Percentiles rank a stretch among this genome's conserved stretches.
Evolutionary conservation across 129 eudicot species (phyloP).

Genomic region (Lactuca saligna): DNA sequence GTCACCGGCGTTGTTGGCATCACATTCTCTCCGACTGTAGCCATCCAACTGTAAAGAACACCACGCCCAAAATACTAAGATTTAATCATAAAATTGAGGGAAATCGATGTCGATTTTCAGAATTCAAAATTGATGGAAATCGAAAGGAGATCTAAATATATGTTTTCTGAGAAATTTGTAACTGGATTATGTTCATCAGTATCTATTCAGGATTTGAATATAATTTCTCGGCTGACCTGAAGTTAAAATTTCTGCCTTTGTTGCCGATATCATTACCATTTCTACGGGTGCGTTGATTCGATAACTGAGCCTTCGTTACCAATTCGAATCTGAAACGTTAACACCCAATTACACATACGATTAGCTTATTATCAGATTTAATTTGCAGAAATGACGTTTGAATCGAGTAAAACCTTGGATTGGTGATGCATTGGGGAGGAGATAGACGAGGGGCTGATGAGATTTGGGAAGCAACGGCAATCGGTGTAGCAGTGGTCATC

Average conservation of each 20-base stretch:
- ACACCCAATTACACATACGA: background rate
- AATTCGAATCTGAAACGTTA: slow-evolving; percentile 12
- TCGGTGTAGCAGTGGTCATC: slow-evolving; percentile 9
- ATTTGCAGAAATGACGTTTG: background rate
- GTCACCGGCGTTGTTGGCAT: slow-evolving; percentile 41
- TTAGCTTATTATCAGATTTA: background rate
- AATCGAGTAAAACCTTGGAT: slow-evolving; percentile 12
- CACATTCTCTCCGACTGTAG: slow-evolving; percentile 43
- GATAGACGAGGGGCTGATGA: slow-evolving; percentile 17
- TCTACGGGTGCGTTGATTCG: slow-evolving; percentile 30
- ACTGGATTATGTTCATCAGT: background rate
- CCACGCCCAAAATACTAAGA: background rate
- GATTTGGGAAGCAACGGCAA: slow-evolving; percentile 27
- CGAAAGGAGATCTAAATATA: background rate
- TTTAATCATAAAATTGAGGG: background rate
- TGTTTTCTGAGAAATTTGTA: background rate
- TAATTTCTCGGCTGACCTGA: slow-evolving; percentile 25
- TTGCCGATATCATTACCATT: slow-evolving; percentile 12
- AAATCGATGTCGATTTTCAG: background rate
- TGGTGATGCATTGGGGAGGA: slow-evolving; percentile 20
- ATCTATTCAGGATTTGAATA: background rate
- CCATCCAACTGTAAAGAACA: slow-evolving; percentile 48
- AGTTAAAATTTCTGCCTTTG: slow-evolving; percentile 28
- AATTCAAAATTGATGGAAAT: background rate
- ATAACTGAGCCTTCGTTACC: slow-evolving; percentile 25